These are phyloP conservation scores for Yamadazyma paraphyllophila DNA, from an alignment of 805 yeast species.

Conservation along the genomic window DNA sequence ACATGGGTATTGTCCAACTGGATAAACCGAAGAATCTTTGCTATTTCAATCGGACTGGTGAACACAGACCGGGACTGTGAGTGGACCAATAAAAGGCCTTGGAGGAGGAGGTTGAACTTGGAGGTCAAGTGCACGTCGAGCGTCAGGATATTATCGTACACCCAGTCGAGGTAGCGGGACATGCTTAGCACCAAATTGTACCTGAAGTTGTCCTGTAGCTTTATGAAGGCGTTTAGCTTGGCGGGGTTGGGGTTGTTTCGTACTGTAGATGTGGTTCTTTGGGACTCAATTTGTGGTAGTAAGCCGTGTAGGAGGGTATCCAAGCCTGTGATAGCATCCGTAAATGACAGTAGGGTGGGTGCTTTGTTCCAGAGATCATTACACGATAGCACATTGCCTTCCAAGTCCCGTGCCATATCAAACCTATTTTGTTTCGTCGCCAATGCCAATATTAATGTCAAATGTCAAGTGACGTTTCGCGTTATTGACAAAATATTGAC, in stretches of 20 bases:
- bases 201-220: conserved; percentile 52
- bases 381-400: neutral
- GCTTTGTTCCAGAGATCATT: neutral
- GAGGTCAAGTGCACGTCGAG: conserved; percentile 9
- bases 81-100: conserved; percentile 62
- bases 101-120: conserved; percentile 41
- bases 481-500: neutral
- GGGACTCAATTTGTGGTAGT: conserved; percentile 14
- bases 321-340: conserved; percentile 17
- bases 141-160: conserved; percentile 5
- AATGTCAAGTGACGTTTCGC: neutral
- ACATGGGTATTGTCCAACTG: conserved; percentile 15
- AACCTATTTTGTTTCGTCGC: neutral
- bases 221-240: conserved; percentile 28
- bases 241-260: neutral
- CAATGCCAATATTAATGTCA: neutral
- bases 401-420: neutral
- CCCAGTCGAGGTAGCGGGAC: conserved; percentile 12
- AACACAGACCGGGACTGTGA: conserved; percentile 53
- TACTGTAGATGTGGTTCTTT: conserved; percentile 5
- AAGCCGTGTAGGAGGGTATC: conserved; percentile 16
- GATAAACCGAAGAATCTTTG: conserved; percentile 25
- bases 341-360: neutral
- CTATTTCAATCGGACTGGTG: conserved; percentile 40
- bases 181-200: conserved; percentile 43